phyloP scores from a whole-genome alignment of 2,329 filamentous ascomycete species.

The Aspergillus candidus region DNA sequence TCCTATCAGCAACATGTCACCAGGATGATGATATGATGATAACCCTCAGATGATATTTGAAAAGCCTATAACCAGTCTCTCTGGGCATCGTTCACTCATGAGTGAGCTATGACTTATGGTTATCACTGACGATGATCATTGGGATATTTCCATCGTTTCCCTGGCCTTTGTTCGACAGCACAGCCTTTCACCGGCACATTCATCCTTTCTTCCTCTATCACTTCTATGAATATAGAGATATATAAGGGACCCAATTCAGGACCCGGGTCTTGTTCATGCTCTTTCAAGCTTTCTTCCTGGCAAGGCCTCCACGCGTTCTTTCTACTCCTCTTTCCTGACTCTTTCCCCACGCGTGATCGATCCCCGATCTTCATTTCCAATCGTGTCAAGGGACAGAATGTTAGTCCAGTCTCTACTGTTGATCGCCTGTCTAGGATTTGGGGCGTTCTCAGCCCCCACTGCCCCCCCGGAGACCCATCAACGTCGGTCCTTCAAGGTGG shows the following conservation, averaged over 20 bases:
- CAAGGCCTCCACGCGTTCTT: conserved; percentile 1
- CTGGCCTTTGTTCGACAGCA: background rate
- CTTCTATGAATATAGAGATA: background rate
- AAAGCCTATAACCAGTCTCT: too few relatives aligned
- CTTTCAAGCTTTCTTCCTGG: conserved; percentile 6
- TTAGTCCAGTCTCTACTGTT: conserved; percentile 23
- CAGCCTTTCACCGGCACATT: conserved; percentile 4
- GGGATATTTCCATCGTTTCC: background rate
- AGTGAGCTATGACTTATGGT: background rate
- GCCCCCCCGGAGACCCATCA: conserved; percentile 15
- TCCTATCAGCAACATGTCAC: too few relatives aligned
- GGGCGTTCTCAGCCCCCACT: conserved; percentile 31
- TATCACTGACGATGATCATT: background rate
- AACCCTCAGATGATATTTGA: too few relatives aligned
- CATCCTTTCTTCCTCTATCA: conserved; percentile 9
- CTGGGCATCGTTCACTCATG: background rate
- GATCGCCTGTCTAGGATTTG: conserved; percentile 26
- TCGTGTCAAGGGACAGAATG: conserved; percentile 10
- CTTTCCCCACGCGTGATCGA: background rate
- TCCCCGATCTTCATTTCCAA: conserved; percentile 1
- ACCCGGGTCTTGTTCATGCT: conserved; percentile 16
- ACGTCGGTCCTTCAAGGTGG: conserved; percentile 54
- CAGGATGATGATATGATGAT: too few relatives aligned
- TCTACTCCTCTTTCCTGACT: background rate
- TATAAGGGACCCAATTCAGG: conserved; percentile 13